phyloP scores from a whole-genome alignment of 805 yeast species.

The Hanseniaspora osmophila region DNA sequence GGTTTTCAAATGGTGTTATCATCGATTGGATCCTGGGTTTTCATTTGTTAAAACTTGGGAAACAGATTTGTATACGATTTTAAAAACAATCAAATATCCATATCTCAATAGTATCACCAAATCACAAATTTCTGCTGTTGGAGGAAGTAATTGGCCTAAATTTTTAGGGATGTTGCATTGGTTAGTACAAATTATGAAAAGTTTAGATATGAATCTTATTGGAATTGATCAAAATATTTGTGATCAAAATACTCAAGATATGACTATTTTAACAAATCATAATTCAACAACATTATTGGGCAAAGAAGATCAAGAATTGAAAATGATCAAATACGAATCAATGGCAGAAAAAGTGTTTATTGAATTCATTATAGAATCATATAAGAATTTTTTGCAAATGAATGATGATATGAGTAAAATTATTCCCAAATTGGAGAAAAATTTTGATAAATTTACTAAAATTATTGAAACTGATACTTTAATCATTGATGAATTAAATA shows the following conservation, averaged over 20 bases:
- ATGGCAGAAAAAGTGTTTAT: constrained; percentile 34
- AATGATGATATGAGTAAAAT: constrained; percentile 47
- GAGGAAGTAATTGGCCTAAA: constrained; percentile 77
- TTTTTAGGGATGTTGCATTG: constrained; percentile 75
- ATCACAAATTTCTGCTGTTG: constrained; percentile 80
- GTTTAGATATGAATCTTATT: constrained; percentile 23
- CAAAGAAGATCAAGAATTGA: constrained; percentile 19
- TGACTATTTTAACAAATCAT: constrained; percentile 11
- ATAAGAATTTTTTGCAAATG: constrained; percentile 48
- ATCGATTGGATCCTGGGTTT: constrained; percentile 66
- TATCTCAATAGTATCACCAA: constrained; percentile 67
- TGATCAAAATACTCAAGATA: constrained; percentile 19
- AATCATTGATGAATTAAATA: constrained; percentile 28
- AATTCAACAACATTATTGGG: constrained; percentile 13
- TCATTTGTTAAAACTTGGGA: constrained; percentile 56
- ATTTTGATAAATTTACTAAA: constrained; percentile 37
- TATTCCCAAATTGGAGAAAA: constrained; percentile 39
- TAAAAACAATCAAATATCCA: constrained; percentile 62
- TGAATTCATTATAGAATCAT: constrained; percentile 50
- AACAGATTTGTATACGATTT: constrained; percentile 53
- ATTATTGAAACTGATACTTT: constrained; percentile 35
- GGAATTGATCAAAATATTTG: constrained; percentile 13
- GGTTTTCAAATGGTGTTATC: constrained; percentile 70
- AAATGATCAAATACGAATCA: constrained; percentile 23
- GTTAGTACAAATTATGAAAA: constrained; percentile 47